Evolutionary conservation across 192 early-diverging fungal species (phyloP).

Genomic region (Coemansia sp.): DNA sequence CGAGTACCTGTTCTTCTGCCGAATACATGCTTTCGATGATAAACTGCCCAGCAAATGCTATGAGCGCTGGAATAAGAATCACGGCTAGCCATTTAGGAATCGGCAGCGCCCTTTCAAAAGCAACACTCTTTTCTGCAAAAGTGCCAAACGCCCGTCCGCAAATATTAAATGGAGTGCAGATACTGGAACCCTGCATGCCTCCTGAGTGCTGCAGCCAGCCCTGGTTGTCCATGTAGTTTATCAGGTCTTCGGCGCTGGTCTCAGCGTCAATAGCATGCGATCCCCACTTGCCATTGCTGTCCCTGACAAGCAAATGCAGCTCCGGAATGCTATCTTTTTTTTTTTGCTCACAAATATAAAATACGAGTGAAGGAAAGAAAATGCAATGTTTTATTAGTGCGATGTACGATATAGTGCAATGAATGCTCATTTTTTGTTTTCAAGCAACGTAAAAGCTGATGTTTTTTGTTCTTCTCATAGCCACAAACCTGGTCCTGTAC

Average conservation of each 20-base stretch:
- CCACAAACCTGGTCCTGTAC: not conserved
- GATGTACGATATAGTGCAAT: too few species aligned
- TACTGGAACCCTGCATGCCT: not conserved
- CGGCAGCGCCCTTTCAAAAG: slow-evolving; percentile 26
- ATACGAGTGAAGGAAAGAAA: too few species aligned
- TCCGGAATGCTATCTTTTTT: slow-evolving; percentile 36
- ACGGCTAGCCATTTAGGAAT: slow-evolving; percentile 49
- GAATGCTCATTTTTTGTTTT: not conserved
- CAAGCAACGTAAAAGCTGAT: not conserved
- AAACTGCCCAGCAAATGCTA: slow-evolving; percentile 34
- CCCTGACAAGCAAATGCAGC: slow-evolving; percentile 26
- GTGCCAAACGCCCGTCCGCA: slow-evolving; percentile 31
- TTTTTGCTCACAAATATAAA: not conserved
- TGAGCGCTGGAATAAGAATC: slow-evolving; percentile 39
- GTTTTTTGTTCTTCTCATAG: too few species aligned
- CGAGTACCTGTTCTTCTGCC: slow-evolving; percentile 17
- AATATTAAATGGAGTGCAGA: slow-evolving; percentile 48
- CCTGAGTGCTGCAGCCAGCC: not conserved
- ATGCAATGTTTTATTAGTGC: too few species aligned
- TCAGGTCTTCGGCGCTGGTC: slow-evolving; percentile 10
- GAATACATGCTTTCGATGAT: slow-evolving; percentile 48
- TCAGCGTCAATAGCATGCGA: slow-evolving; percentile 21
- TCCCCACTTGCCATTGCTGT: slow-evolving; percentile 23
- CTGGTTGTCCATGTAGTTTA: slow-evolving; percentile 32
- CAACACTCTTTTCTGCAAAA: slow-evolving; percentile 37